Percentiles rank a stretch among this genome's conserved stretches.
Conservation (phyloP, 2,329 filamentous ascomycete genomes). For the Raffaelea deltoideospora region DNA sequence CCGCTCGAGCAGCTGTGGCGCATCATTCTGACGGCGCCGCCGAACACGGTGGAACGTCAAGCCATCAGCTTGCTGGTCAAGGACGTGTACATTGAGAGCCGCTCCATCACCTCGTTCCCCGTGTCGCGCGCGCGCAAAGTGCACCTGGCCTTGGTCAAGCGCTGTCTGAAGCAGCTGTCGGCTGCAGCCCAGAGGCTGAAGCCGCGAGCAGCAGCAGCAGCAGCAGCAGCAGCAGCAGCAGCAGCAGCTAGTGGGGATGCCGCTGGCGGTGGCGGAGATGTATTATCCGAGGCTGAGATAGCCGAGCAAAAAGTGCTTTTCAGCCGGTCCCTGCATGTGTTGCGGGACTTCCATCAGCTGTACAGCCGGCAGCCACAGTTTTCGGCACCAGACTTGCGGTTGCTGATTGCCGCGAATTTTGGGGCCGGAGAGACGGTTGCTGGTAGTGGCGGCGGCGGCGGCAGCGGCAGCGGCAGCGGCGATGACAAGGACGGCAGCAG, state of each 20-base stretch:
- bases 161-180: constrained; percentile 57
- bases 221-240: constrained; percentile 20
- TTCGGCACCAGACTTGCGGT: constrained; percentile 39
- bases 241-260: constrained; percentile 30
- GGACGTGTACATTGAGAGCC: constrained; percentile 50
- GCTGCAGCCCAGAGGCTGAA: constrained; percentile 45
- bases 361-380: constrained; percentile 47
- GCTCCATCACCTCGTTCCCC: constrained; percentile 32
- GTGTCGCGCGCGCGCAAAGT: constrained; percentile 35
- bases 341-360: constrained; percentile 51
- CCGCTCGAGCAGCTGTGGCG: constrained; percentile 67
- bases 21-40: constrained; percentile 55
- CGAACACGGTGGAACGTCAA: constrained; percentile 47
- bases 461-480: too few species aligned
- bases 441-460: too few species aligned
- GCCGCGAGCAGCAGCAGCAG: constrained; percentile 22
- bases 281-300: constrained; percentile 31
- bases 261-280: too few species aligned
- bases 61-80: constrained; percentile 57
- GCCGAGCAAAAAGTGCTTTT: constrained; percentile 47
- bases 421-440: too few species aligned
- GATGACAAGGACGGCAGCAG: too few species aligned
- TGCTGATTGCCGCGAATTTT: constrained; percentile 34
- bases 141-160: constrained; percentile 56
- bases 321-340: constrained; percentile 50